Evolutionary conservation across 2,329 filamentous ascomycete genomes (phyloP), one percentile per base, ranked within the genome.

Genomic region (Monosporascus sp.): DNA sequence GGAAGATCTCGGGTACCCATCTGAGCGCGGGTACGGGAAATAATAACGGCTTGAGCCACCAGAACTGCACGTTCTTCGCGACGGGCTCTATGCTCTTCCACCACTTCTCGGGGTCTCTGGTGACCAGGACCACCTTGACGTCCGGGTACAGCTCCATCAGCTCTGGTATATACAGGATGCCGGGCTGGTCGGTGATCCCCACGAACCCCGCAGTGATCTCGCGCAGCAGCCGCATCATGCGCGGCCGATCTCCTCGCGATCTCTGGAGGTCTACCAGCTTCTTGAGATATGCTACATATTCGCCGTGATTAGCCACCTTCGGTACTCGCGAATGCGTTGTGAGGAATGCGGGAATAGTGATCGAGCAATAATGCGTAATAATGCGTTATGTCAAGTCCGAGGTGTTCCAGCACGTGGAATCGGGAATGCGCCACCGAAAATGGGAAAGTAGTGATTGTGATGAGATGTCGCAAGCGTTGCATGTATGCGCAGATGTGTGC

Each of bases 71-170:
- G 22, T 52, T 49, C 14, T 53, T 55, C 3, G 56, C 55, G 9
- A 67, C 55, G 11, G 55, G 44, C 51, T 55, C 55, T 41, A 62
- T 51, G 52, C 69, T 72, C 52, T 63, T 58, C 56, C 65, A 66
- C 71, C 71, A 74, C 37, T 63, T 61, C 15, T 65, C 63, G 4
- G 64, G 66, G 49, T 74, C 69, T 17, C 71, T 64, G 6, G 62
- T 65, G 3, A 72, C 70, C 53, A 71, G 68, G 18, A 80, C 70
- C 4, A 79, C 75, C 51, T 72, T 72, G 14, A 75, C 76, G 27
- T 79, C 68, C 0, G 77, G 77, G 54, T 78, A 79, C 8, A 78
- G 56, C 51, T 74, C 69, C 53, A 79, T 59, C 37, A 80, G 62
- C 56, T 80, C 75, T 15, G 70, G 66, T 18, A 76, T 63, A 25